These are phyloP conservation scores for Boletus speciosus DNA, from an alignment of 768 basidiomycete genomes.

Conservation along the genomic window DNA sequence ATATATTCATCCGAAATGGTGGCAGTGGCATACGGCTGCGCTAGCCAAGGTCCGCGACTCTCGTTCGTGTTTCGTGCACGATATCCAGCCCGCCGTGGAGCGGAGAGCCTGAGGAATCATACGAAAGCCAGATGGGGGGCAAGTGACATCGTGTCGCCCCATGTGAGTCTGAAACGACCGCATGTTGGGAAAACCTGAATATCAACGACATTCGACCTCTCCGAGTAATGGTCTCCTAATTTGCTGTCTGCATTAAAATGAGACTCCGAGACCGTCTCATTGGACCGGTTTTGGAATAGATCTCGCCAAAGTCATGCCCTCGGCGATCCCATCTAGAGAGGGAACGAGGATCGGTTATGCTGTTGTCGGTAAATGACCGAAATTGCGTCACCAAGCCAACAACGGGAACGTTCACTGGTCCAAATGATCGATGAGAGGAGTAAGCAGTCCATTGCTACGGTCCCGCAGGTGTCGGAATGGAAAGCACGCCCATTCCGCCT, in stretches of 20 bases:
- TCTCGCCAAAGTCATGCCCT: conserved; percentile 14
- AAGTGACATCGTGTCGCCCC: conserved; percentile 2
- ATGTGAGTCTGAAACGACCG: conserved; percentile 16
- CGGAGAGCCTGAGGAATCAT: conserved; percentile 1
- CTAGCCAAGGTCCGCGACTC: conserved; percentile 5
- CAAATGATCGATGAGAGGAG: conserved; percentile 19
- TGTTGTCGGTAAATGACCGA: conserved; percentile 18
- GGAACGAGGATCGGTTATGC: conserved; percentile 8
- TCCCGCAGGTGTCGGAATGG: conserved; percentile 27
- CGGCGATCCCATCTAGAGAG: conserved; percentile 16
- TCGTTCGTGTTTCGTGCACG: conserved; percentile 21
- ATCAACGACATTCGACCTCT: background rate
- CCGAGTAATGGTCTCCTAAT: background rate
- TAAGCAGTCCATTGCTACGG: conserved; percentile 20
- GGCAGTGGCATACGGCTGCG: background rate
- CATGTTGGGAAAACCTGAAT: conserved; percentile 1
- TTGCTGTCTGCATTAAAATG: background rate
- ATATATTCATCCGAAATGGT: conserved; percentile 10
- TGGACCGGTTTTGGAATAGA: conserved; percentile 7
- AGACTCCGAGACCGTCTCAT: background rate
- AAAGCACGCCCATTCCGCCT: conserved; percentile 30
- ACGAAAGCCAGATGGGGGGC: conserved; percentile 7
- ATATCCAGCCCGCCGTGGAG: conserved; percentile 21
- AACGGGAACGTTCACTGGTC: conserved; percentile 9
- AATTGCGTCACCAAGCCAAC: conserved; percentile 23